Evolutionary conservation across 1,139 yeast species (phyloP).

Genomic region (Magnusiomyces suaveolens): DNA sequence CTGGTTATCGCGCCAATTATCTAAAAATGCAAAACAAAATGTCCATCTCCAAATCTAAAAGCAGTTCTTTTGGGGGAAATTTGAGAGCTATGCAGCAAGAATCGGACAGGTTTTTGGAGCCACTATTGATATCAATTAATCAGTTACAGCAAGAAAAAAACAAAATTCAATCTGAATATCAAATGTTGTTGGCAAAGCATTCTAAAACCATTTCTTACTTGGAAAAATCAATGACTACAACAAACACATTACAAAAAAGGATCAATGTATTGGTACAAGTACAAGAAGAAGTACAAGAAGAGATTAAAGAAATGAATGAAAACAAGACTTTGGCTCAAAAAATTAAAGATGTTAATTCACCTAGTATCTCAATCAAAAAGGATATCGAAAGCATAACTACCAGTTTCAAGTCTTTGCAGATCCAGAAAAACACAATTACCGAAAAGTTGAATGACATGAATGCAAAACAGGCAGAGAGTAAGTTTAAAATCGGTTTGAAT

Average conservation of each 20-base stretch:
- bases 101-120: conserved; percentile 11
- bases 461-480: neutral
- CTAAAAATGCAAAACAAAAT: neutral
- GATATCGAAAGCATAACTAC: neutral
- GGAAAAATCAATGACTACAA: neutral
- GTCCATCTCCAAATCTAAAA: neutral
- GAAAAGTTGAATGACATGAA: neutral
- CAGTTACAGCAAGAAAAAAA: conserved; percentile 10
- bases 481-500: neutral
- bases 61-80: neutral
- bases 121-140: conserved; percentile 9
- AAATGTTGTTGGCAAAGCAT: conserved; percentile 5
- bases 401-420: neutral
- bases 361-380: neutral
- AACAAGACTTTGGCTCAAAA: conserved; percentile 1
- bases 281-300: conserved; percentile 7
- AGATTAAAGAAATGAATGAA: conserved; percentile 2
- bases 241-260: conserved; percentile 4
- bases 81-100: neutral
- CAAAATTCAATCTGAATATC: conserved; percentile 9
- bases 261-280: neutral
- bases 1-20: neutral
- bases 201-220: conserved; percentile 7
- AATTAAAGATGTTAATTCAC: neutral
- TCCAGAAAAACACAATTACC: neutral